These are phyloP conservation scores for Phialophora expanda DNA, from an alignment of 2,329 filamentous ascomycete species.

Conservation along the genomic window DNA sequence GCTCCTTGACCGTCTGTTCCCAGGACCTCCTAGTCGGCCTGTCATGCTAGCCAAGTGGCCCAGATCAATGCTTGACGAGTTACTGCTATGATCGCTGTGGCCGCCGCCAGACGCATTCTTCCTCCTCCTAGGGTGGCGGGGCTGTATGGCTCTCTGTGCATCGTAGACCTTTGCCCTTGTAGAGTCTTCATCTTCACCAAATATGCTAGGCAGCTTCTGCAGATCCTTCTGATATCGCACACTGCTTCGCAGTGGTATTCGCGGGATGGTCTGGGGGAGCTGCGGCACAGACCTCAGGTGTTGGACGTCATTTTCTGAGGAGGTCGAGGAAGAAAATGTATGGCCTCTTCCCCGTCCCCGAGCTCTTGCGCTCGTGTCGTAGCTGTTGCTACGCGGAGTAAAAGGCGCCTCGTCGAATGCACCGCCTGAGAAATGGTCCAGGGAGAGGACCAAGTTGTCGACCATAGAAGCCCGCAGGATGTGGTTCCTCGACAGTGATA, in stretches of 20 bases:
- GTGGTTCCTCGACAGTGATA: constrained; percentile 76
- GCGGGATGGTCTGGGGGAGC: constrained; percentile 39
- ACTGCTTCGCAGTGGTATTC: constrained; percentile 41
- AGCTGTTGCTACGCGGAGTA: constrained; percentile 35
- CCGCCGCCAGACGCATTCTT: constrained; percentile 55
- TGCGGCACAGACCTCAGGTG: constrained; percentile 46
- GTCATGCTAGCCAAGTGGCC: constrained; percentile 50
- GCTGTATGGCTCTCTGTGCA: constrained; percentile 42
- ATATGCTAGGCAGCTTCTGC: constrained; percentile 68
- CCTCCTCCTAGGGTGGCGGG: constrained; percentile 38
- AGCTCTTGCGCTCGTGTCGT: constrained; percentile 39
- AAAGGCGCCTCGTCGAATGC: constrained; percentile 37
- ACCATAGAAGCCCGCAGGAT: constrained; percentile 89
- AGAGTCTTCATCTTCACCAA: constrained; percentile 49
- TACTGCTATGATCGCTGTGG: constrained; percentile 74
- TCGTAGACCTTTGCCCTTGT: constrained; percentile 48
- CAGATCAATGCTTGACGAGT: constrained; percentile 78
- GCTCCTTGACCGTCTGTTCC: constrained; percentile 51
- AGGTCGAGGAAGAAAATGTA: constrained; percentile 65
- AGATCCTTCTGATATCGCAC: constrained; percentile 44
- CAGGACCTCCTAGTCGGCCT: constrained; percentile 33
- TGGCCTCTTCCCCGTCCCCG: constrained; percentile 62
- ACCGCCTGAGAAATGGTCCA: constrained; percentile 75
- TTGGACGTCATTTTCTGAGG: constrained; percentile 59
- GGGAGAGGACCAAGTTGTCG: constrained; percentile 90